Conservation (phyloP, 306 rosid species). For the Phaseolus lunatus region DNA sequence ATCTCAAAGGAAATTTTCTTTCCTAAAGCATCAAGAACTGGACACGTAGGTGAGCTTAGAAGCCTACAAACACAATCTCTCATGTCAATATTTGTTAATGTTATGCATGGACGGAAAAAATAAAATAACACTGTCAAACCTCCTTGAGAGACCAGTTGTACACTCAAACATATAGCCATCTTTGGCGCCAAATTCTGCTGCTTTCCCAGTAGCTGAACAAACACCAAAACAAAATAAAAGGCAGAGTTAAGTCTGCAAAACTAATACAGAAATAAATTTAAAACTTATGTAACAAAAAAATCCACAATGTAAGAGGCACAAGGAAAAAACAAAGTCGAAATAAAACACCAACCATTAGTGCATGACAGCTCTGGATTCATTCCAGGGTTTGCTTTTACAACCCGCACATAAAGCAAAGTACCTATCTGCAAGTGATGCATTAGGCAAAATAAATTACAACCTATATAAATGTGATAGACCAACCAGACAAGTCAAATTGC, state of each 20-base stretch:
- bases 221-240: constrained; percentile 36
- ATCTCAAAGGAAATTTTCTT: constrained; percentile 89
- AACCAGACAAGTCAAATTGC: constrained; percentile 18
- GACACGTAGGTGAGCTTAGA: constrained; percentile 80
- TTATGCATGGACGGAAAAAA: constrained; percentile 12
- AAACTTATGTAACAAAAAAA: not conserved
- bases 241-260: not conserved
- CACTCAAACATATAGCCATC: constrained; percentile 88
- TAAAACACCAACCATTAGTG: constrained; percentile 72
- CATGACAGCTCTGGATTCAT: constrained; percentile 95
- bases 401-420: constrained; percentile 74
- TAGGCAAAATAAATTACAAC: constrained; percentile 38
- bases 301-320: not conserved
- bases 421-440: constrained; percentile 65
- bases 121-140: constrained; percentile 52
- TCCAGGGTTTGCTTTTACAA: constrained; percentile 85
- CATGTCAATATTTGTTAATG: constrained; percentile 28
- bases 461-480: constrained; percentile 11
- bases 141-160: constrained; percentile 85
- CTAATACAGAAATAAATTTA: not conserved
- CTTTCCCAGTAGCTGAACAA: constrained; percentile 76
- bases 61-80: constrained; percentile 56
- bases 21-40: constrained; percentile 84
- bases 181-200: constrained; percentile 77
- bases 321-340: not conserved